Base-by-base conservation (phyloP, 2,329 filamentous ascomycete genomes). In the Beauveria scarabaeidicola region DNA sequence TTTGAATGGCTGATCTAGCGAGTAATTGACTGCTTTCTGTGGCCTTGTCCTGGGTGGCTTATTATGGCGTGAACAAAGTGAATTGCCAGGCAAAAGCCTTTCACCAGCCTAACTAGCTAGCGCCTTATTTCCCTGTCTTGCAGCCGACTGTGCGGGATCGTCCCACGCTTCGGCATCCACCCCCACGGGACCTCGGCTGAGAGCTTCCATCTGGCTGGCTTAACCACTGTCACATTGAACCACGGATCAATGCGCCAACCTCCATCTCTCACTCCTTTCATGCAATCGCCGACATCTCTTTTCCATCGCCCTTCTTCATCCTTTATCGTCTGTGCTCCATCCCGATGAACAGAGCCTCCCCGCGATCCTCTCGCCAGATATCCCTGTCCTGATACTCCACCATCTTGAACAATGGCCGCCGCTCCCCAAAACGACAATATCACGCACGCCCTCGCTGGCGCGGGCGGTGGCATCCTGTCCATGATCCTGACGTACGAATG, bases 341-440 rank as follows among this genome's bases (percentile, higher is more conserved):
- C 13, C 60, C 50, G 19, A 52, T 54, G 41, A 36, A 19, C 44
- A 50, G 17, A 36, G 23, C 15, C 29, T 32, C 25, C 38, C 19
- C 41, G 17, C n/a, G 11, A 50, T 17, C 32, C 48, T 38, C 25
- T 41, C 21, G 15, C 27, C 43, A 52, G 36, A 41, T 38, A 48
- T 44, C 56, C 48, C 46, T 50, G 52, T n/a, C 32, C 15, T 40
- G n/a, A 47, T 25, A 25, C 52, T 29, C 52, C 52, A 59, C 53
- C 25, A 48, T 63, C 53, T 40, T 55, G 46, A 52, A 36, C 59
- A 62, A 71, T 73, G 70, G 69, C 74, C 62, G 72, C 85, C 51
- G 77, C 88, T 50, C 90, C 92, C 63, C 91, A 95, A 69, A 94
- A 92, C 72, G 93, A 97, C 80, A 97, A 97, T 79, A 91, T 97